A percentile compares a stretch with the other conserved stretches of the same genome.
phyloP scores from a whole-genome alignment of 805 yeast species.

The Debaryomyces tyrocola region DNA sequence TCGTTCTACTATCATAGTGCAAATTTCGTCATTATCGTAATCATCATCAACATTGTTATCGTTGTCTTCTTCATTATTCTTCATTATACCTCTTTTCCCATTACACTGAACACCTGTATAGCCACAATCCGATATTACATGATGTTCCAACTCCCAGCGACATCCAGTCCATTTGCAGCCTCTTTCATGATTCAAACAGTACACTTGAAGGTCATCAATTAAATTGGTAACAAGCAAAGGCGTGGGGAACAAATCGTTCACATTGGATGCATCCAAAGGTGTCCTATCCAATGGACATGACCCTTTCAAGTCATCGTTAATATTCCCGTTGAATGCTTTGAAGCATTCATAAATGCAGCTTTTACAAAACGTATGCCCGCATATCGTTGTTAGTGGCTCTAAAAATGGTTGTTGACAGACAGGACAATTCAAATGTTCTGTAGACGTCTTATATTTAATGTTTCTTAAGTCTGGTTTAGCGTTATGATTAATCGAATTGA shows the following conservation, averaged over 20 bases:
- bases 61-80: slow-evolving; percentile 4
- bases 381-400: slow-evolving; percentile 59
- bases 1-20: slow-evolving; percentile 21
- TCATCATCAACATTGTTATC: slow-evolving; percentile 9
- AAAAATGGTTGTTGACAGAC: slow-evolving; percentile 68
- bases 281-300: slow-evolving; percentile 65
- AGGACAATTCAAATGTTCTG: slow-evolving; percentile 49
- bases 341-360: slow-evolving; percentile 51
- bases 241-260: slow-evolving; percentile 41
- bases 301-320: slow-evolving; percentile 13
- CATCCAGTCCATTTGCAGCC: slow-evolving; percentile 61
- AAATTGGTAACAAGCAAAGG: slow-evolving; percentile 61
- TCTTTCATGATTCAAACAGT: slow-evolving; percentile 49
- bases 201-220: slow-evolving; percentile 58
- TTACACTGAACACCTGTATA: slow-evolving; percentile 36
- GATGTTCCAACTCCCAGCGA: slow-evolving; percentile 58
- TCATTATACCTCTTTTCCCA: slow-evolving; percentile 16
- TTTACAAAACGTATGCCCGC: slow-evolving; percentile 70
- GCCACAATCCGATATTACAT: slow-evolving; percentile 38
- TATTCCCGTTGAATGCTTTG: slow-evolving; percentile 28
- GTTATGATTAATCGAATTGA: slow-evolving; percentile 11
- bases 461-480: slow-evolving; percentile 30
- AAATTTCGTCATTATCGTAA: slow-evolving; percentile 6
- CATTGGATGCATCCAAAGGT: slow-evolving; percentile 34
- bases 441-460: slow-evolving; percentile 26